phyloP scores from a whole-genome alignment of 208 protist genomes.

The Acanthamoeba royreba region DNA sequence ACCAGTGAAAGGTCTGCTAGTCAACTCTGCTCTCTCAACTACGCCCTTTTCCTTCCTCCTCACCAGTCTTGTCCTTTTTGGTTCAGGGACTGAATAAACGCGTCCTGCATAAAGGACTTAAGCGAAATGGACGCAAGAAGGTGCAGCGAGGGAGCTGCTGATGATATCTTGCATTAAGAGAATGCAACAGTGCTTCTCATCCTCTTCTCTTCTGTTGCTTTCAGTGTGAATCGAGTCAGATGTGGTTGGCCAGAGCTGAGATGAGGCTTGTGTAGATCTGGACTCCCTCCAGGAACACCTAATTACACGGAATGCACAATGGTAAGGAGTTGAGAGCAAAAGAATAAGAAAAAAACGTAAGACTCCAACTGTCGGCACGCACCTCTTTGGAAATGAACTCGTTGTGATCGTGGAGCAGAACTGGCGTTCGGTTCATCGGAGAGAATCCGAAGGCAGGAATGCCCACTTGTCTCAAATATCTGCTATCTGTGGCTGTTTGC shows the following conservation, averaged over 20 bases:
- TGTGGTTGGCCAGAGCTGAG: not conserved
- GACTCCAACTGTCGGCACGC: not conserved
- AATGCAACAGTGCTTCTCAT: no score
- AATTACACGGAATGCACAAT: not conserved
- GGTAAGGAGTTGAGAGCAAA: not conserved
- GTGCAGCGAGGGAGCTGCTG: no score
- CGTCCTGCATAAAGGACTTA: no score
- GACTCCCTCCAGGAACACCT: constrained; percentile 1
- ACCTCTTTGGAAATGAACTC: constrained; percentile 76
- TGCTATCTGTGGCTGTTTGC: constrained; percentile 67
- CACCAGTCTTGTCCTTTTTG: no score
- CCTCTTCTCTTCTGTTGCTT: no score
- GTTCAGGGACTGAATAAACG: no score
- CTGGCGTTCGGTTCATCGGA: constrained; percentile 77
- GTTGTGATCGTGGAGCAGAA: constrained; percentile 87
- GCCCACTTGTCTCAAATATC: constrained; percentile 68
- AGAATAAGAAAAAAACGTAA: not conserved
- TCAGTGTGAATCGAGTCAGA: no score
- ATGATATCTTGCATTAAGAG: no score
- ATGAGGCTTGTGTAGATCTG: constrained; percentile 2
- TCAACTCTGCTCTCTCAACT: no score
- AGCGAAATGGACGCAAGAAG: no score
- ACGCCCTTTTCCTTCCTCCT: no score
- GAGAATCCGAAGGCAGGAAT: constrained; percentile 82
- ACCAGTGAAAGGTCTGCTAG: no score